A percentile compares a stretch with the other conserved stretches of the same genome.
Conservation (phyloP, 2,329 filamentous ascomycete genomes). For the Leptographium galeiforme region DNA sequence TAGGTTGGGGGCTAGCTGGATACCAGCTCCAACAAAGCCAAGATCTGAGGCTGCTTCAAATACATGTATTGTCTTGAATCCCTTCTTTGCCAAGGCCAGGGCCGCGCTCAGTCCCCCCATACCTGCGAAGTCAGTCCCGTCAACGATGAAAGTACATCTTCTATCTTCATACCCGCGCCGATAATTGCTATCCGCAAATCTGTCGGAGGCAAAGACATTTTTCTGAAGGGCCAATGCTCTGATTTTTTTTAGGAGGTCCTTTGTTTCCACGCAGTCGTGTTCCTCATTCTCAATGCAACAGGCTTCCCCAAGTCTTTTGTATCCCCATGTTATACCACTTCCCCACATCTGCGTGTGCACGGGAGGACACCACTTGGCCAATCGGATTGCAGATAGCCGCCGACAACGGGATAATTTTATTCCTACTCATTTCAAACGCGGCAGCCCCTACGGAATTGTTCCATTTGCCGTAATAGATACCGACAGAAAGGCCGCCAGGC, state of each 20-base stretch:
- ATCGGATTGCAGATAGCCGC: background rate
- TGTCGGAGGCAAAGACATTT: background rate
- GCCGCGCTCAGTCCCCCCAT: slow-evolving; percentile 67
- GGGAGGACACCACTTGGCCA: background rate
- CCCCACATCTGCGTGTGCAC: too few species aligned
- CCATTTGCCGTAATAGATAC: background rate
- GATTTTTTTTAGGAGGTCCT: too few species aligned
- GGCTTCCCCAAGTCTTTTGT: too few species aligned
- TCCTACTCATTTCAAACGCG: background rate
- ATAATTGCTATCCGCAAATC: slow-evolving; percentile 18
- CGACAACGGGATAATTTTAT: background rate
- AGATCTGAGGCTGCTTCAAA: slow-evolving; percentile 61
- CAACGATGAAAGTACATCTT: too few species aligned
- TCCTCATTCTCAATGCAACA: too few species aligned
- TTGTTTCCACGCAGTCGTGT: too few species aligned
- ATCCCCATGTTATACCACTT: too few species aligned
- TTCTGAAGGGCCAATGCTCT: too few species aligned
- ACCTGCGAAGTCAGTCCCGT: slow-evolving; percentile 24
- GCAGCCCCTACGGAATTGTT: background rate
- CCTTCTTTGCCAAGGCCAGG: slow-evolving; percentile 60
- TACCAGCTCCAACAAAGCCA: slow-evolving; percentile 73
- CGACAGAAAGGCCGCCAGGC: too few species aligned
- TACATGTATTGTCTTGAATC: slow-evolving; percentile 59
- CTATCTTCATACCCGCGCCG: slow-evolving; percentile 19
- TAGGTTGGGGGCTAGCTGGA: slow-evolving; percentile 74